Percentiles rank a stretch among this genome's conserved stretches.
Conservation (phyloP, 768 basidiomycete genomes). For the Tricholoma saponaceum region DNA sequence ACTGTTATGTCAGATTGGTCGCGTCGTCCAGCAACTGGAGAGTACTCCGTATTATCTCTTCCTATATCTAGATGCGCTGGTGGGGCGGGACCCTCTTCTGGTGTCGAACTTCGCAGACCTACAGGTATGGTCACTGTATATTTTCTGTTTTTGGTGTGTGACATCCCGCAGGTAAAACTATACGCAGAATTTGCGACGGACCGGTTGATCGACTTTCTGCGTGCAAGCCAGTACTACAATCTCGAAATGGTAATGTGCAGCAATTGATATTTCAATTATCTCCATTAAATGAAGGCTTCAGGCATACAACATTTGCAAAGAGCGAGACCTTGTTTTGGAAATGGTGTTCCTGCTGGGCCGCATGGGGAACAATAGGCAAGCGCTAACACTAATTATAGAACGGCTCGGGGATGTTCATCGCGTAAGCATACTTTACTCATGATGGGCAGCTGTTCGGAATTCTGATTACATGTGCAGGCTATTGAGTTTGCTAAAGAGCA, state of each 20-base stretch:
- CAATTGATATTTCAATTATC: background rate
- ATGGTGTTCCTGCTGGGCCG: conserved; percentile 97
- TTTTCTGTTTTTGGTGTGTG: background rate
- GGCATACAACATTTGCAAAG: conserved; percentile 86
- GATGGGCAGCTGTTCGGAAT: background rate
- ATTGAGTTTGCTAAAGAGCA: conserved; percentile 99
- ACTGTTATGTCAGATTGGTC: conserved; percentile 54
- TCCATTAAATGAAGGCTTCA: conserved; percentile 21
- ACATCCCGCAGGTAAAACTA: conserved; percentile 61
- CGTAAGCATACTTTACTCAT: conserved; percentile 36
- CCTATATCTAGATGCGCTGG: conserved; percentile 85
- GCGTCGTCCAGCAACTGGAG: conserved; percentile 86
- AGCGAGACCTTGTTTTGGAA: conserved; percentile 84
- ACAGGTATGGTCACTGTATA: conserved; percentile 44
- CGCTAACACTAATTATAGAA: conserved; percentile 92
- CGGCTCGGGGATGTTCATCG: conserved; percentile 88
- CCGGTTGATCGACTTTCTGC: conserved; percentile 84
- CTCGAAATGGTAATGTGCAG: conserved; percentile 63
- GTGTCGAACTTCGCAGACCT: conserved; percentile 80
- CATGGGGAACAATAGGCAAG: conserved; percentile 98
- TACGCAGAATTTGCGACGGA: conserved; percentile 84
- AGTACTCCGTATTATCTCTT: conserved; percentile 79
- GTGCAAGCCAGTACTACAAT: conserved; percentile 88
- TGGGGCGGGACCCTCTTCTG: conserved; percentile 75
- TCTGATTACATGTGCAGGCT: conserved; percentile 44